Evolutionary conservation across 768 basidiomycete species (phyloP), one percentile per base, ranked within the genome.

Genomic region (Leccinum incarnatum): DNA sequence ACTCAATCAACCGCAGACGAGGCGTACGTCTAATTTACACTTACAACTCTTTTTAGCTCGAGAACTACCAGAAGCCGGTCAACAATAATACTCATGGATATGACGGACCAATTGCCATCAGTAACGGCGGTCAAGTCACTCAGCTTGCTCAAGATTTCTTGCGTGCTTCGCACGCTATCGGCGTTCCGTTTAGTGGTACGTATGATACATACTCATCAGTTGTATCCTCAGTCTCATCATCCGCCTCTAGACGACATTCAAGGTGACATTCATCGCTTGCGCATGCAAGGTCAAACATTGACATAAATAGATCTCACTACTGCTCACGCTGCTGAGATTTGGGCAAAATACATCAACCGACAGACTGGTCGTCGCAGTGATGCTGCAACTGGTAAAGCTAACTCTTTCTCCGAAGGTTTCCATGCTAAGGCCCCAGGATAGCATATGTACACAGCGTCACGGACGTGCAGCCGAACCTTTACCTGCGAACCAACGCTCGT

Each of bases 331-430:
- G 80, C 86, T 55, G 87, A 88, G 70, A 85, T 87, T 56, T 88
- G 86, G 87, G 86, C 86, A 52, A 88, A 89, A 69, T 89, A 88
- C 67, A 86, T 89, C 78, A 87, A 87, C 72, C 79, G 85, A 63
- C 82, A 87, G 67, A 88, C 86, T 36, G 87, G 87, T 58, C 77
- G 87, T 61, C 84, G 86, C 53, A 86, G 84, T 60, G 87, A 89
- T 62, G 86, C 87, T 51, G 85, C 87, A 3, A 86, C 85, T 48
- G 85, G 84, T 83, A 65, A 34, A 68, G 27, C n/a, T 30, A 23
- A 17, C 17, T 45, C 15, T 7, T 51, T 51, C 17, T 34, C 36
- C n/a, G 23, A 50, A 23, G 10, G 23, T 61, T 27, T 14, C 21
- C 40, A 25, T 21, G 11, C 53, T 63, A 40, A 15, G 32, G n/a